Conservation (phyloP, 2,329 filamentous ascomycete species). For the Lachnellula suecica region DNA sequence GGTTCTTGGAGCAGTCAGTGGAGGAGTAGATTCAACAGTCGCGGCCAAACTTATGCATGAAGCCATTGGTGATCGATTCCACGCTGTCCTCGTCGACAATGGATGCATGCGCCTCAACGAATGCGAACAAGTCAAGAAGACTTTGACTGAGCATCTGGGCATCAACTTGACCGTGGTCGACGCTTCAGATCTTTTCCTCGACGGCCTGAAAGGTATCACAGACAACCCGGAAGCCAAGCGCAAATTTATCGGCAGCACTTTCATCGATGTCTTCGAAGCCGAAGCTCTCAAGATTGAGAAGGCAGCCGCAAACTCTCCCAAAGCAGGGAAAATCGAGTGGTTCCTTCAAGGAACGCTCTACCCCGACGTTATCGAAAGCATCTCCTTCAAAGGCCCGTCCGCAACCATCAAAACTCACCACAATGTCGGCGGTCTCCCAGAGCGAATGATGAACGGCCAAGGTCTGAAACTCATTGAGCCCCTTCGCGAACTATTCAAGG, state of each 20-base stretch:
- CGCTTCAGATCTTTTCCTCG: slow-evolving; percentile 74
- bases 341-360: slow-evolving; percentile 81
- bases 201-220: slow-evolving; percentile 68
- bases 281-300: slow-evolving; percentile 75
- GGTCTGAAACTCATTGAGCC: slow-evolving; percentile 73
- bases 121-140: slow-evolving; percentile 77
- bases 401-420: slow-evolving; percentile 75
- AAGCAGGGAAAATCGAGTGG: slow-evolving; percentile 77
- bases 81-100: slow-evolving; percentile 83
- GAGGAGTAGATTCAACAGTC: slow-evolving; percentile 88
- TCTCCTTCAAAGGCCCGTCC: slow-evolving; percentile 71
- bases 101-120: slow-evolving; percentile 85
- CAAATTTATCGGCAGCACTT: slow-evolving; percentile 80
- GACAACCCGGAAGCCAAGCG: slow-evolving; percentile 83
- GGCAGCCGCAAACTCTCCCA: slow-evolving; percentile 62
- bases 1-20: slow-evolving; percentile 75
- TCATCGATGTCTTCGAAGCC: slow-evolving; percentile 81
- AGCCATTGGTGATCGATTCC: slow-evolving; percentile 79
- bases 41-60: slow-evolving; percentile 82
- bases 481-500: slow-evolving; percentile 78
- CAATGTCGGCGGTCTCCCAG: slow-evolving; percentile 66
- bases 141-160: slow-evolving; percentile 73
- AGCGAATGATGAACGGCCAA: slow-evolving; percentile 50
- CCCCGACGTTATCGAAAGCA: slow-evolving; percentile 58
- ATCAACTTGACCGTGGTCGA: slow-evolving; percentile 91